These are phyloP conservation scores for Dactylellina cionopaga DNA, from an alignment of 2,329 filamentous ascomycete species.

Conservation along the genomic window DNA sequence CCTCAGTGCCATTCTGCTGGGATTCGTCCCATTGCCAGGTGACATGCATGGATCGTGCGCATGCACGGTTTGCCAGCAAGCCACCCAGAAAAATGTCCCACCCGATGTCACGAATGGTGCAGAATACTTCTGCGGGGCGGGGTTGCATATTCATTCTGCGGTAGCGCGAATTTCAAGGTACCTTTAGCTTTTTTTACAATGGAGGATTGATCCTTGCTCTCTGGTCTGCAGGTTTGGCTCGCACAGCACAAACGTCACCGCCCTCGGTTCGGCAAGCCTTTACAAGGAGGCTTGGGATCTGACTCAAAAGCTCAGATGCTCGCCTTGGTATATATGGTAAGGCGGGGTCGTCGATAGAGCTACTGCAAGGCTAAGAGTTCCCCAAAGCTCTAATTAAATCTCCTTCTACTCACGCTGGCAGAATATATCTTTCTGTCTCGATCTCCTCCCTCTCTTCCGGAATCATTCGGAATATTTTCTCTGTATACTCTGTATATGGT, in stretches of 20 bases:
- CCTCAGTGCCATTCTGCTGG: slow-evolving; percentile 43
- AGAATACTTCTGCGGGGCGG: slow-evolving; percentile 30
- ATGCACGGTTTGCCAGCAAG: slow-evolving; percentile 51
- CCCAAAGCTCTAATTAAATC: neutral
- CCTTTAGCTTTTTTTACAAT: slow-evolving; percentile 18
- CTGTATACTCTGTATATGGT: neutral
- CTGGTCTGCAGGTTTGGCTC: slow-evolving; percentile 41
- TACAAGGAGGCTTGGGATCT: slow-evolving; percentile 27
- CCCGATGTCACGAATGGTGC: slow-evolving; percentile 36
- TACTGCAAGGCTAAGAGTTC: neutral
- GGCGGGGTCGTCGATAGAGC: slow-evolving; percentile 25
- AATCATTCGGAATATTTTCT: neutral
- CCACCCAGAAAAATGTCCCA: slow-evolving; percentile 9
- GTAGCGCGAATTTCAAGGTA: slow-evolving; percentile 49
- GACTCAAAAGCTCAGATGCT: slow-evolving; percentile 39
- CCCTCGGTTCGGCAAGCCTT: slow-evolving; percentile 21
- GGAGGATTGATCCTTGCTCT: slow-evolving; percentile 43
- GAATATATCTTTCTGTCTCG: neutral
- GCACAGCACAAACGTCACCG: slow-evolving; percentile 52
- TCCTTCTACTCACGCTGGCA: neutral
- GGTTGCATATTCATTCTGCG: slow-evolving; percentile 23
- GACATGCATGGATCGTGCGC: slow-evolving; percentile 36
- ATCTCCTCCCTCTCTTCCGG: neutral
- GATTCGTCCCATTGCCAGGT: slow-evolving; percentile 35
- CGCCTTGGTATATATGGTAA: slow-evolving; percentile 51